These are phyloP conservation scores for Starmerella apicola DNA, from an alignment of 805 yeast species.

Conservation along the genomic window DNA sequence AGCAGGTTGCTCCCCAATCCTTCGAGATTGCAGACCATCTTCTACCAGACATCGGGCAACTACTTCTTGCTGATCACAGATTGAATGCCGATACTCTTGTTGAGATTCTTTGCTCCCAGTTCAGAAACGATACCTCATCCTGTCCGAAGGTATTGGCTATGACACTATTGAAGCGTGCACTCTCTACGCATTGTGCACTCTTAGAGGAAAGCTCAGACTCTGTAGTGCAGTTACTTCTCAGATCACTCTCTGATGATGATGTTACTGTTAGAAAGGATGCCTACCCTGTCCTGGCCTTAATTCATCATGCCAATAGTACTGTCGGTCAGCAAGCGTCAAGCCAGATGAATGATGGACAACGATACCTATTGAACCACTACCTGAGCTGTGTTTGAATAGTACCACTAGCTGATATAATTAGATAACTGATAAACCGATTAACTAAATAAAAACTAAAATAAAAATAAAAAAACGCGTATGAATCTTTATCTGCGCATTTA, in stretches of 20 bases:
- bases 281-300: slow-evolving; percentile 22
- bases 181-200: background rate
- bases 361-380: slow-evolving; percentile 22
- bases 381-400: too few relatives aligned
- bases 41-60: slow-evolving; percentile 4
- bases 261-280: slow-evolving; percentile 24
- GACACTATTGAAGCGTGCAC: background rate
- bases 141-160: background rate
- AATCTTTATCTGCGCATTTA: background rate
- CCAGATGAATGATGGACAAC: slow-evolving; percentile 23
- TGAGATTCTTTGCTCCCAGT: background rate
- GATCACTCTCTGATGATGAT: slow-evolving; percentile 11
- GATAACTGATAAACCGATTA: too few relatives aligned
- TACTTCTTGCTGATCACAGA: background rate
- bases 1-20: slow-evolving; percentile 5
- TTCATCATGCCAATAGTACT: slow-evolving; percentile 9
- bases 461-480: too few relatives aligned
- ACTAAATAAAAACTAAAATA: too few relatives aligned
- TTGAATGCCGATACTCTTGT: background rate
- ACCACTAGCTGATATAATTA: too few relatives aligned
- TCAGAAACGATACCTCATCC: too few relatives aligned
- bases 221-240: background rate
- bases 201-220: background rate
- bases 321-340: slow-evolving; percentile 9
- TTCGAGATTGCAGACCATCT: slow-evolving; percentile 10